Percentiles rank a stretch among this genome's conserved stretches.
Conservation (phyloP, 176 grass and related monocot genomes). For the Stipa capillata region DNA sequence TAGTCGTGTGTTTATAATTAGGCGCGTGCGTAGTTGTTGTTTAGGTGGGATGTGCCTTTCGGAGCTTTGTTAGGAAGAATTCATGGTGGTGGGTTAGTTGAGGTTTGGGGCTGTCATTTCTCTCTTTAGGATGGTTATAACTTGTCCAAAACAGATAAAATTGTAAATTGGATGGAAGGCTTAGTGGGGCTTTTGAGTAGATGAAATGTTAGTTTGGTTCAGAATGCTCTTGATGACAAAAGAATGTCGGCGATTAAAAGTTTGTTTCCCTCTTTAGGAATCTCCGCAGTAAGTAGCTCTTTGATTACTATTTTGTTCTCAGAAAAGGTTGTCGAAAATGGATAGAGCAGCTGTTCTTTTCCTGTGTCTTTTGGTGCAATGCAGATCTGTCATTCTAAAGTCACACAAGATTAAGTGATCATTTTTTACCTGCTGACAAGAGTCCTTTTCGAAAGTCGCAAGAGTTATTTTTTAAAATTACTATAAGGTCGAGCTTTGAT, state of each 20-base stretch:
- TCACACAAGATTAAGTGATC: neutral
- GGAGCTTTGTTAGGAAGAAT: neutral
- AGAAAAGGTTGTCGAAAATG: neutral
- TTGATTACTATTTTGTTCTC: neutral
- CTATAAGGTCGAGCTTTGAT: neutral
- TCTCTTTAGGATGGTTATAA: neutral
- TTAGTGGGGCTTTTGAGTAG: neutral
- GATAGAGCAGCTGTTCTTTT: neutral
- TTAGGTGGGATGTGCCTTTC: constrained; percentile 24
- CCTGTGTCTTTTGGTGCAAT: neutral
- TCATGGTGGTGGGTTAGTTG: neutral
- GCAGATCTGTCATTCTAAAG: neutral
- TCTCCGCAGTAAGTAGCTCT: neutral
- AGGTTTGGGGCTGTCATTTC: neutral
- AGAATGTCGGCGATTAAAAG: neutral
- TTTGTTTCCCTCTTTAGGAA: neutral
- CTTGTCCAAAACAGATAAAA: neutral
- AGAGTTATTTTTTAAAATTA: neutral
- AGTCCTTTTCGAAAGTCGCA: neutral
- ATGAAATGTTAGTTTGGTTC: neutral
- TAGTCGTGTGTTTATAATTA: neutral
- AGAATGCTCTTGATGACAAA: neutral
- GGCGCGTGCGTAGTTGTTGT: neutral
- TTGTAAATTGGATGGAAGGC: neutral
- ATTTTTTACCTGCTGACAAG: neutral